These are phyloP conservation scores for Linderina pennispora DNA, from an alignment of 192 early-diverging fungal species.

Conservation along the genomic window DNA sequence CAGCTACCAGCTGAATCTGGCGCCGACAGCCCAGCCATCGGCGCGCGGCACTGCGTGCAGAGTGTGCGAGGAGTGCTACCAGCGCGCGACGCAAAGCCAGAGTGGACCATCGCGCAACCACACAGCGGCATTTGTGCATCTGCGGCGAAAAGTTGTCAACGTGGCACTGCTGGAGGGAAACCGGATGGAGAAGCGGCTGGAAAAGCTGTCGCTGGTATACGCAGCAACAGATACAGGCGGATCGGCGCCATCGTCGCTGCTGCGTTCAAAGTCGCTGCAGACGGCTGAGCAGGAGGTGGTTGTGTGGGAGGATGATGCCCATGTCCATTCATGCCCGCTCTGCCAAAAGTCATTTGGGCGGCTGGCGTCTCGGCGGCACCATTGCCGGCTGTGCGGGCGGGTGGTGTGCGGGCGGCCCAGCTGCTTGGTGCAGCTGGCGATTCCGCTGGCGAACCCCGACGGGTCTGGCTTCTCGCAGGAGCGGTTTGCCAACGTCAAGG, in stretches of 20 bases:
- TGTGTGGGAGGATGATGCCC: conserved; percentile 24
- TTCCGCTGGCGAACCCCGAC: conserved; percentile 10
- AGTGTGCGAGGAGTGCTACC: conserved; percentile 54
- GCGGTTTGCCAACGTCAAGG: conserved; percentile 27
- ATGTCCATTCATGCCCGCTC: conserved; percentile 11
- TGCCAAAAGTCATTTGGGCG: conserved; percentile 38
- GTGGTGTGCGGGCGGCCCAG: conserved; percentile 50
- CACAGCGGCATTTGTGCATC: conserved; percentile 48
- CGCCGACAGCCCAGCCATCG: conserved; percentile 56
- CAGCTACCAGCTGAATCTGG: conserved; percentile 51
- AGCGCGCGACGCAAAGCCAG: conserved; percentile 36
- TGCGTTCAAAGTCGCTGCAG: conserved; percentile 9
- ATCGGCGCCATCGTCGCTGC: background rate
- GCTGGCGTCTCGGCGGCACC: conserved; percentile 61
- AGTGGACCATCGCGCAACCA: conserved; percentile 45
- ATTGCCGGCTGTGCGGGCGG: conserved; percentile 66
- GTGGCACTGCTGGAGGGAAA: conserved; percentile 63
- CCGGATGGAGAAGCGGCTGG: conserved; percentile 65
- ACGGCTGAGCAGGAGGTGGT: conserved; percentile 39
- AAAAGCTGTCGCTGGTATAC: conserved; percentile 46
- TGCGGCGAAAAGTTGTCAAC: conserved; percentile 50
- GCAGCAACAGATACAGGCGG: background rate
- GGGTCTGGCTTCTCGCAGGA: conserved; percentile 3
- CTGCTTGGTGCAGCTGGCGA: conserved; percentile 41
- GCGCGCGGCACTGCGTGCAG: conserved; percentile 51